Base-by-base conservation (phyloP, 1,284 basidiomycete species). In the Heliocybe sulcata region DNA sequence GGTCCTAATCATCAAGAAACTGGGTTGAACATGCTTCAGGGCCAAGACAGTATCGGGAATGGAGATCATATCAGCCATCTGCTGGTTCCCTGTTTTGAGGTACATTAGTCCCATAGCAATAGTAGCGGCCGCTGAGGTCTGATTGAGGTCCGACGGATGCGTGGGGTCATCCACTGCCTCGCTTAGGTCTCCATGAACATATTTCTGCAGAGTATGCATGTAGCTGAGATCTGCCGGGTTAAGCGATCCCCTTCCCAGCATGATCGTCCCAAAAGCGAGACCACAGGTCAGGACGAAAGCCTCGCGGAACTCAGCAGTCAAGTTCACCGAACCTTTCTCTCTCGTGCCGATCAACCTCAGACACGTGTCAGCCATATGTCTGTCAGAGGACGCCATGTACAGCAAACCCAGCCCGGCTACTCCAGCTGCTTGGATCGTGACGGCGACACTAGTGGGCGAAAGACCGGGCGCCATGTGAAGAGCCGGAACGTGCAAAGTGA, bases 41-140 rank as follows among this genome's bases (percentile, higher is more conserved):
- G 85, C 82, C 14, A 88, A 75, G 1, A 86, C 72, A 0, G 90
- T 90, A 60, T 89, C 82, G 0, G 97, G 96, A 27, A 98, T 83
- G 12, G 81, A 80, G 25, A 98, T 74, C 45, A 94, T 81, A 59
- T 90, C 87, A 0, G 93, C 91, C 8, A 98, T 81, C 63, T 97
- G 95, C 58, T 79, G 77, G 22, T 92, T 81, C 47, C 85, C 84
- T 0, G 92, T 95, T 58, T 85, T 84, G 51, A 99, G 77, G 68
- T 92, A 99, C 87, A 97, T 94, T 22, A 99, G 71, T 0, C 91
- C 95, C 6, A 99, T 72, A 0, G 94, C 94, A 16, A 98, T 82
- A 1, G 91, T 87, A 1, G 97, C 95, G 1, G 92, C 90, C 0
- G 94, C 91, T 0, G 92, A 92, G 0, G 94, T 95, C 52, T 95